Percentiles rank a stretch among this genome's conserved stretches.
Evolutionary conservation across 1,284 basidiomycete genomes (phyloP).

Genomic region (Puccinia horiana): DNA sequence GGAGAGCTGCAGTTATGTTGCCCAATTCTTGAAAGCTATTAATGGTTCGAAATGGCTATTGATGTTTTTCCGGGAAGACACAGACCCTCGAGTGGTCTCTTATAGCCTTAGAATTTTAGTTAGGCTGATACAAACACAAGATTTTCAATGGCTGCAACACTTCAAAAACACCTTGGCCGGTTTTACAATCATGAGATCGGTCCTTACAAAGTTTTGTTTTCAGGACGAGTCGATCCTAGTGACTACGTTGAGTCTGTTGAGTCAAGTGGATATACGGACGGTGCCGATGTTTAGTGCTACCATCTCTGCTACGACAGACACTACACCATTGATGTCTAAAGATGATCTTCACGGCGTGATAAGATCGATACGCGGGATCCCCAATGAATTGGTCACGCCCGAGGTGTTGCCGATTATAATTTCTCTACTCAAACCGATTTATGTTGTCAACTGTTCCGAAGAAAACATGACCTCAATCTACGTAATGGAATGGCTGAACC

Average conservation of each 20-base stretch:
- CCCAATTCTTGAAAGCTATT: conserved; percentile 68
- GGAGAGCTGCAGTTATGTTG: conserved; percentile 58
- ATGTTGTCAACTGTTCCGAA: conserved; percentile 26
- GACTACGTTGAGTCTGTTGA: conserved; percentile 43
- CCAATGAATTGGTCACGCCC: conserved; percentile 38
- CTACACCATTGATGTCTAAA: conserved; percentile 18
- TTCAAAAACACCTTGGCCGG: conserved; percentile 45
- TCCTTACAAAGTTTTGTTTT: conserved; percentile 43
- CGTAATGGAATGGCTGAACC: conserved; percentile 45
- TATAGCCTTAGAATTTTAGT: conserved; percentile 67
- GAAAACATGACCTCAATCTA: conserved; percentile 27
- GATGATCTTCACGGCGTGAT: conserved; percentile 41
- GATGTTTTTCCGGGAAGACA: conserved; percentile 70
- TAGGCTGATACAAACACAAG: conserved; percentile 60
- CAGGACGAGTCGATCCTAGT: conserved; percentile 38
- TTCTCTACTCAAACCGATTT: conserved; percentile 34
- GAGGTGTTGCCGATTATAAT: conserved; percentile 42
- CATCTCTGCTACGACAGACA: background rate
- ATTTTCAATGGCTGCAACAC: conserved; percentile 39
- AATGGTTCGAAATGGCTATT: conserved; percentile 73
- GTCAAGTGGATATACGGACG: conserved; percentile 45
- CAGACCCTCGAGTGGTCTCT: conserved; percentile 66
- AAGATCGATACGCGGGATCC: conserved; percentile 39
- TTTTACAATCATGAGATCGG: conserved; percentile 43
- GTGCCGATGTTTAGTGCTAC: conserved; percentile 38